Base-by-base conservation (phyloP, 768 basidiomycete genomes). In the Suillus cothurnatus region DNA sequence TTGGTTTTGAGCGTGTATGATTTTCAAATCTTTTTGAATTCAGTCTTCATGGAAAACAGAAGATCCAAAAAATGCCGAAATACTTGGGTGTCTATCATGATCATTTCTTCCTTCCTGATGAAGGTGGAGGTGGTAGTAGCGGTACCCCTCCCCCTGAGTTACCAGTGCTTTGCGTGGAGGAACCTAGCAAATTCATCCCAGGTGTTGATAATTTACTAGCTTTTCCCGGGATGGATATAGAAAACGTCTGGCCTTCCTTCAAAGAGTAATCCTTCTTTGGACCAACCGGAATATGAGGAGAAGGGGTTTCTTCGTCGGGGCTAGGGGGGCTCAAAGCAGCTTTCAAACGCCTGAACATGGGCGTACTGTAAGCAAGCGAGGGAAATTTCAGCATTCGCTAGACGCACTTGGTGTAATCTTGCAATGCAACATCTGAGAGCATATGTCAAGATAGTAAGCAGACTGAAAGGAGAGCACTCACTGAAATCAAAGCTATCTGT, bases 211-310 rank as follows among this genome's bases (percentile, higher is more conserved):
- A 67, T 21, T 77, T 66, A 74, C 84, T 84, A 63, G 76, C 79
- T 61, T 89, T 87, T n/a, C 95, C 94, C 8, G 95, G 96, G 65
- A 97, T 93, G 39, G 86, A 81, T 68, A 98, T 97, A 6, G 91
- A 90, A 76, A 98, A 96, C 0, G 95, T 97, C 75, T 98, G 93
- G 11, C 95, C 95, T 70, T 95, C 94, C 76, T 97, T 97, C 70
- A 98, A 79, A 45, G 91, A 92, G 77, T 95, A 97, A 70, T 98
- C 95, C 76, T 94, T 93, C 82, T 94, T 95, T 2, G 94, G 93
- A 12, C 90, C 93, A 11, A 83, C 66, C 15, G 94, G 90, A 63
- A 91, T 69, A 68, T 90, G 85, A 11, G 92, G 88, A n/a, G 91
- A 90, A 2, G 85, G 73, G 6, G 80, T 67, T 8, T 81, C 79